Base-by-base conservation (phyloP, 148 eudicot species). In the Gaultheria prostrata region DNA sequence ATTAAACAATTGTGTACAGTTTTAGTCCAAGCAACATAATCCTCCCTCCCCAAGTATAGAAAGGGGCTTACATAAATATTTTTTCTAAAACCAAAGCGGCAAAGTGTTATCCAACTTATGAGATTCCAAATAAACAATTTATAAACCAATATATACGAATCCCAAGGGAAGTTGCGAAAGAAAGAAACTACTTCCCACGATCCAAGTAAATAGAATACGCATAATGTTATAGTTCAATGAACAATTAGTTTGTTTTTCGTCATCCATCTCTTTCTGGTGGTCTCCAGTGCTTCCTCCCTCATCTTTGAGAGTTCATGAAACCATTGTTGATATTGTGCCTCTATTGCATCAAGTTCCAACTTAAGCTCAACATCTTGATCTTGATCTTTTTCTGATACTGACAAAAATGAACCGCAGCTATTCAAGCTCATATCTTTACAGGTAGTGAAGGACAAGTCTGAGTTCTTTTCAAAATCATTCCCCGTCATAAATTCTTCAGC, bases 181-280 rank as follows among this genome's bases (percentile, higher is more conserved):
- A 20, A 78, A 18, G 46, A 78, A 53, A 33, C 61, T 30, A 50
- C 63, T 77, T 39, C 2, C 61, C 10, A 20, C 24, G 30, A 50
- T 48, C 32, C 71, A 63, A 48, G 61, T 50, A 50, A 67, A 77
- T 67, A 5, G 46, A 61, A 61, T 80, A 5, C 12, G 6, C 17
- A 3, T n/a, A 43, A n/a, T 6, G 30, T 46, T 26, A 15, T 54
- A 24, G 0, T 21, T 84, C 86, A 84, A 28, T 76, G 86, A 70
- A 84, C 87, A 53, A 51, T 83, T 72, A 72, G 82, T 82, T 90
- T 94, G 82, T 89, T 90, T 82, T 89, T 91, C 73, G 74, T 81
- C 87, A 89, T 86, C 98, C 98, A 94, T 83, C 87, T 92, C 84
- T 89, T 96, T 84, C 71, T 90, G 53, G 94, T 82, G 39, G 92